phyloP scores from a whole-genome alignment of 352 stramenopile species.

The Pythium dissotocum region DNA sequence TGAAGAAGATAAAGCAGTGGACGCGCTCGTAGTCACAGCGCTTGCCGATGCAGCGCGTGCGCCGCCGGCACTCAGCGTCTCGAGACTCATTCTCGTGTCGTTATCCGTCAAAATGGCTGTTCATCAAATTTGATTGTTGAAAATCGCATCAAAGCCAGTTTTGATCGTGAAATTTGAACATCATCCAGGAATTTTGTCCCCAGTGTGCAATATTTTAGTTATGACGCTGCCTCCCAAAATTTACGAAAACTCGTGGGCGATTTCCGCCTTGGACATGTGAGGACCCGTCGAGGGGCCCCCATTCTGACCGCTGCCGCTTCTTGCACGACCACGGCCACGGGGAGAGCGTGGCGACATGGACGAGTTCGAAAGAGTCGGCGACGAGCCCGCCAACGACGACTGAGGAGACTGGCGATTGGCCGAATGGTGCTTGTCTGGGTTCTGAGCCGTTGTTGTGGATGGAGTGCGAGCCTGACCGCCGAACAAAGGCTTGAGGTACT shows the following conservation, averaged over 20 bases:
- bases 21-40: background rate
- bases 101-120: background rate
- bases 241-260: slow-evolving; percentile 45
- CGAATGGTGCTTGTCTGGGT: background rate
- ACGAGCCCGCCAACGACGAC: slow-evolving; percentile 1
- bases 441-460: background rate
- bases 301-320: background rate
- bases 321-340: slow-evolving; percentile 26
- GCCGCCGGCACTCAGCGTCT: background rate
- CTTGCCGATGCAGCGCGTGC: background rate
- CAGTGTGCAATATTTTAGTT: slow-evolving; percentile 14
- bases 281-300: background rate
- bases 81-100: background rate
- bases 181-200: background rate
- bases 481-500: slow-evolving; percentile 34
- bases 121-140: background rate
- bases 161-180: too few species aligned
- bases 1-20: background rate
- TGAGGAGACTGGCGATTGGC: background rate
- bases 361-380: background rate
- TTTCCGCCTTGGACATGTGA: slow-evolving; percentile 48
- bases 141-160: background rate
- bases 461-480: slow-evolving; percentile 21
- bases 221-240: background rate
- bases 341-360: slow-evolving; percentile 24